Evolutionary conservation across 768 basidiomycete genomes (phyloP), one percentile per base, ranked within the genome.

Genomic region (Chalciporus sphaerocephalus): DNA sequence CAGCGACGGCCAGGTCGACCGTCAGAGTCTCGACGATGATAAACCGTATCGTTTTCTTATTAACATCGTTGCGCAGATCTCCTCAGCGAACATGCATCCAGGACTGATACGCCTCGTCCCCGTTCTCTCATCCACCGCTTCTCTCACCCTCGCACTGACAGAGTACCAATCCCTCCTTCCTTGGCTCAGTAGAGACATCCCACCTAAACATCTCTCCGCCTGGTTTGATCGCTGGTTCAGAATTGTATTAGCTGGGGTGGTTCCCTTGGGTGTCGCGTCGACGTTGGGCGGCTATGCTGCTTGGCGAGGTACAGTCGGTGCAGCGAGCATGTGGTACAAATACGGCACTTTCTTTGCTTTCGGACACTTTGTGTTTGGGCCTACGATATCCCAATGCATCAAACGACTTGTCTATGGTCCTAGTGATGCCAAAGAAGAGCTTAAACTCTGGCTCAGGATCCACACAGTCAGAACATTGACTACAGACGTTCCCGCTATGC

Each of bases 291-390:
- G 43, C 8, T 44, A 37, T 27, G 15, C 11, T 4, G 43, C 21
- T 36, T 36, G 32, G 43, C 36, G 24, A 33, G 43, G 24, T 12
- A 44, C 43, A 2, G 35, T 37, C n/a, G 43, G 43, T 3, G 23
- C 16, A 27, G 43, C 43, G 16, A 40, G 33, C 28, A 33, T 11
- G 20, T 28, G 39, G 34, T 48, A 40, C 18, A 40, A 27, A 22
- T 43, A 39, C 18, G 50, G 42, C 4, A 44, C 42, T 27, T 27
- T 17, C 37, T 44, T 51, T 13, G 42, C 50, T 13, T 11, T 51
- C 9, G 46, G 28, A 6, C 50, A 48, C 33, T 48, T 48, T 25
- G 50, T 33, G 22, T 48, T 39, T 20, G 38, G 38, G 13, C 38
- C 27, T 9, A 10, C 24, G 15, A 42, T 44, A 49, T 20, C 38